Conservation (phyloP, 306 rosid species). For the Glycine tomentella region DNA sequence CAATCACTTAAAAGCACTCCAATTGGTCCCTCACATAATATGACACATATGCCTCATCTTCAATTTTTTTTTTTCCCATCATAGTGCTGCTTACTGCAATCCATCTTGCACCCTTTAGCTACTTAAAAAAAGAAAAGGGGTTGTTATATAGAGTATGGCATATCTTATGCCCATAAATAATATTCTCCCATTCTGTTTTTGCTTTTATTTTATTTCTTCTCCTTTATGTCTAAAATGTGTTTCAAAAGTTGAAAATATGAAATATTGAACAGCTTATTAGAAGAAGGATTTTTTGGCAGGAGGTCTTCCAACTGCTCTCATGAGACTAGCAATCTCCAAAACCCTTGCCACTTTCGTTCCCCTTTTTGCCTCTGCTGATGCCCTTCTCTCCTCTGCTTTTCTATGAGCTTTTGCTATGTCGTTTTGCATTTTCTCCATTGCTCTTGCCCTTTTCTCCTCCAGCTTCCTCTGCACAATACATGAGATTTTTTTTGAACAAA, state of each 20-base stretch:
- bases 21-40: slow-evolving; percentile 40
- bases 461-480: slow-evolving; percentile 75
- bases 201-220: background rate
- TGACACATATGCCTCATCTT: slow-evolving; percentile 39
- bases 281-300: slow-evolving; percentile 92
- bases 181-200: background rate
- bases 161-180: slow-evolving; percentile 2
- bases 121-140: slow-evolving; percentile 45
- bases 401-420: slow-evolving; percentile 81
- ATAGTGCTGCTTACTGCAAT: slow-evolving; percentile 44
- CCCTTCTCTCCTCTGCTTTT: slow-evolving; percentile 90
- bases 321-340: slow-evolving; percentile 76
- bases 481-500: background rate
- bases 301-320: slow-evolving; percentile 94
- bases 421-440: slow-evolving; percentile 89
- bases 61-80: background rate
- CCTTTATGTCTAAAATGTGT: slow-evolving; percentile 27
- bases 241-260: slow-evolving; percentile 6
- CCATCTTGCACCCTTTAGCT: slow-evolving; percentile 44
- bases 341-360: slow-evolving; percentile 90
- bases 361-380: slow-evolving; percentile 90
- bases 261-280: slow-evolving; percentile 31
- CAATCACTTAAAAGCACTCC: slow-evolving; percentile 56
- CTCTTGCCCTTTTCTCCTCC: slow-evolving; percentile 92
- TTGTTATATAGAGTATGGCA: slow-evolving; percentile 43